These are phyloP conservation scores for Solanum medicagineum DNA, from an alignment of 257 asterid species.

Conservation along the genomic window DNA sequence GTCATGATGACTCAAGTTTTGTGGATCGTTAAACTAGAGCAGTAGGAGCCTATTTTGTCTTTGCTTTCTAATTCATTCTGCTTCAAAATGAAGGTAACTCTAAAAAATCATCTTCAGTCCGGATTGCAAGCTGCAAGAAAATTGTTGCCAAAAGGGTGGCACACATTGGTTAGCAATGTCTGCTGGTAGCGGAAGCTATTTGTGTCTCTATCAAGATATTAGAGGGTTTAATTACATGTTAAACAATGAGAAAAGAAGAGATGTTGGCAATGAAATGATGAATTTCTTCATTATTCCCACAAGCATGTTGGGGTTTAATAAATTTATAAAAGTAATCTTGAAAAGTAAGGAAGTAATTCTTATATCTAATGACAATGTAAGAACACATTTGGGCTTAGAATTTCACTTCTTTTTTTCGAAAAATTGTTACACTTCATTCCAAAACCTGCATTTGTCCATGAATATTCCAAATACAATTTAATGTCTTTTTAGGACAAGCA, in stretches of 20 bases:
- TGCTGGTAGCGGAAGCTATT: neutral
- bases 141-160: neutral
- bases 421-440: neutral
- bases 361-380: neutral
- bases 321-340: neutral
- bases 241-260: neutral
- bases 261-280: neutral
- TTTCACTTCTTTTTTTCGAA: neutral
- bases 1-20: no score
- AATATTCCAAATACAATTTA: neutral
- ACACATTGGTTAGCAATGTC: neutral
- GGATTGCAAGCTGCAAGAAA: neutral
- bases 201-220: neutral
- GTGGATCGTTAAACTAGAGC: neutral
- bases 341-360: neutral
- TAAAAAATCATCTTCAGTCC: neutral
- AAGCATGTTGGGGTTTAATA: neutral
- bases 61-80: neutral
- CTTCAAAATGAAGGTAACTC: neutral
- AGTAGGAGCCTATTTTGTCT: neutral
- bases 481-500: neutral
- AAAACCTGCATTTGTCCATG: neutral
- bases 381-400: neutral
- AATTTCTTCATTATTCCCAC: neutral
- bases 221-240: neutral